Evolutionary conservation across 164 flowering plant species (phyloP).

Genomic region (Vitis labrusca): DNA sequence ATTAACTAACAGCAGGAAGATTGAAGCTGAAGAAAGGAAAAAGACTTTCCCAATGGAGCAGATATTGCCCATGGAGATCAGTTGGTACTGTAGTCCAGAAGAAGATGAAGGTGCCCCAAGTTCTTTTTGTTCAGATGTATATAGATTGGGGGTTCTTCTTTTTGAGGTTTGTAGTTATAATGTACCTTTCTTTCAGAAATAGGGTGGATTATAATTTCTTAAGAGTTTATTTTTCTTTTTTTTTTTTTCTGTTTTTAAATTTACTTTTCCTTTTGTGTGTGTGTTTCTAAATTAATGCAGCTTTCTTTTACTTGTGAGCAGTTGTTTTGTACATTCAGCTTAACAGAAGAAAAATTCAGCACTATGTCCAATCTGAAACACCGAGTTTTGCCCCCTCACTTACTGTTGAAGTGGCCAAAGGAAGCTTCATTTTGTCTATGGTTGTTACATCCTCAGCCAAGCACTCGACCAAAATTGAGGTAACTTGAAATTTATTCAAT

Average conservation of each 20-base stretch:
- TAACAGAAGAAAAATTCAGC: constrained; percentile 74
- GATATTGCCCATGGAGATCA: constrained; percentile 68
- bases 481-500: constrained; percentile 17
- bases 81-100: constrained; percentile 95
- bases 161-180: constrained; percentile 66
- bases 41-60: constrained; percentile 73
- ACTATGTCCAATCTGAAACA: constrained; percentile 91
- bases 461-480: constrained; percentile 80
- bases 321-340: constrained; percentile 79
- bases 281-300: not conserved
- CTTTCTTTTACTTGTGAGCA: constrained; percentile 28
- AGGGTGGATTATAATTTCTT: not conserved
- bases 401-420: constrained; percentile 88
- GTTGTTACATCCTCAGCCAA: constrained; percentile 91
- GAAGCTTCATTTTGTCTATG: constrained; percentile 96
- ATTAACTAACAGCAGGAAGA: constrained; percentile 20
- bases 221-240: not conserved
- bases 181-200: not conserved
- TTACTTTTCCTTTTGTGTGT: constrained; percentile 5
- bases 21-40: constrained; percentile 41
- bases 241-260: not conserved
- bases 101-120: constrained; percentile 65
- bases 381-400: constrained; percentile 89
- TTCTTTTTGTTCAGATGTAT: constrained; percentile 84
- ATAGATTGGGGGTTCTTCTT: constrained; percentile 85